Percentiles rank a stretch among this genome's conserved stretches.
Evolutionary conservation across 2,329 filamentous ascomycete genomes (phyloP).

Genomic region (Clonostachys solani): DNA sequence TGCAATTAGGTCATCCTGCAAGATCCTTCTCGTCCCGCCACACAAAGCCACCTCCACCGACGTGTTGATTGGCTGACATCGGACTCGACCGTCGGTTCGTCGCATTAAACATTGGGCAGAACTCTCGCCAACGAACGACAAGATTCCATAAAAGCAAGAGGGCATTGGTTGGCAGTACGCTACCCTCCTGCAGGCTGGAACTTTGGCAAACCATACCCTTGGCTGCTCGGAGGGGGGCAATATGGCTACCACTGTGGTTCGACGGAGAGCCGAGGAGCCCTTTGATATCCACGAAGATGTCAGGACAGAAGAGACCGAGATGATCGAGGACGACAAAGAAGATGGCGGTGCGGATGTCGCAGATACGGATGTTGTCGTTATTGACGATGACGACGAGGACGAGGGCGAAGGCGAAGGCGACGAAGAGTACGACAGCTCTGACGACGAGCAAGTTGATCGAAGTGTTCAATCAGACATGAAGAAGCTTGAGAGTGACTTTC

Average conservation of each 20-base stretch:
- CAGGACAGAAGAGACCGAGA: slow-evolving; percentile 43
- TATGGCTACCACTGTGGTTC: slow-evolving; percentile 12
- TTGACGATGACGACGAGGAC: slow-evolving; percentile 49
- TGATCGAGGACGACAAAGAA: slow-evolving; percentile 37
- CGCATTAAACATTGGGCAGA: too few relatives aligned
- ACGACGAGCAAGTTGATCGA: slow-evolving; percentile 62
- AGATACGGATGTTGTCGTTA: slow-evolving; percentile 34
- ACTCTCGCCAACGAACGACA: too few relatives aligned
- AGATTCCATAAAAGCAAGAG: too few relatives aligned
- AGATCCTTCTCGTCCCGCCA: too few relatives aligned
- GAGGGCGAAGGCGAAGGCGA: slow-evolving; percentile 27
- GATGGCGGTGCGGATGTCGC: slow-evolving; percentile 20
- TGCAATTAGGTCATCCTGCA: too few relatives aligned
- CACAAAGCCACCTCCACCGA: too few relatives aligned
- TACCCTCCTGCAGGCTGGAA: too few relatives aligned
- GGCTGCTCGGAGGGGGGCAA: slow-evolving; percentile 4
- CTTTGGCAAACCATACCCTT: too few relatives aligned
- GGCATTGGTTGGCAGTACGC: too few relatives aligned
- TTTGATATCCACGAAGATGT: slow-evolving; percentile 48
- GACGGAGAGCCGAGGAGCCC: slow-evolving; percentile 22
- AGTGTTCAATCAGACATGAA: slow-evolving; percentile 81
- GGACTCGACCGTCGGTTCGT: too few relatives aligned
- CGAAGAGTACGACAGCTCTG: slow-evolving; percentile 39
- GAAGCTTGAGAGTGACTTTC: slow-evolving; percentile 76
- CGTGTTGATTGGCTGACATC: too few relatives aligned